A percentile compares a stretch with the other conserved stretches of the same genome.
Evolutionary conservation across 1,284 basidiomycete species (phyloP).

Genomic region (Irpex lacteus): DNA sequence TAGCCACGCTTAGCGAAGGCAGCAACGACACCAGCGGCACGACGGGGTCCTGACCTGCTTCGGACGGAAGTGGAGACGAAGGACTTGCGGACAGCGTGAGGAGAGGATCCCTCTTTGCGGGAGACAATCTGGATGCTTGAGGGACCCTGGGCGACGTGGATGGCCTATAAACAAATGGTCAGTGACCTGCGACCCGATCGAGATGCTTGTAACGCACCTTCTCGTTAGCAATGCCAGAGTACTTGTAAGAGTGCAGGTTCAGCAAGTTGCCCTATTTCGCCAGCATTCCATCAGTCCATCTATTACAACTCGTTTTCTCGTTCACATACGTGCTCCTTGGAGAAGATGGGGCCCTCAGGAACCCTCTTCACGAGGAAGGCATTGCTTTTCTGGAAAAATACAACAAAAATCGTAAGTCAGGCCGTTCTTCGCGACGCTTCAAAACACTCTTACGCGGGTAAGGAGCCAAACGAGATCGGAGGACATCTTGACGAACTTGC

Average conservation of each 20-base stretch:
- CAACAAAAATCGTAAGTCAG: slow-evolving; percentile 12
- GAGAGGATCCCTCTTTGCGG: slow-evolving; percentile 65
- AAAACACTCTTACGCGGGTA: slow-evolving; percentile 62
- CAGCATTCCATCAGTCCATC: neutral
- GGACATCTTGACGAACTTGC: slow-evolving; percentile 55
- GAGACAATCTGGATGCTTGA: slow-evolving; percentile 68
- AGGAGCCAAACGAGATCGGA: slow-evolving; percentile 90
- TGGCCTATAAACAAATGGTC: slow-evolving; percentile 42
- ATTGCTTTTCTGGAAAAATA: slow-evolving; percentile 63
- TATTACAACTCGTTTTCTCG: neutral
- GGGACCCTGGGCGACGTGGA: slow-evolving; percentile 54
- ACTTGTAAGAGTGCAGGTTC: slow-evolving; percentile 87
- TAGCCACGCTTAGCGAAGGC: slow-evolving; percentile 71
- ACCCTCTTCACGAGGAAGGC: slow-evolving; percentile 81
- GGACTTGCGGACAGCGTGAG: slow-evolving; percentile 49
- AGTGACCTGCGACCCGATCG: neutral
- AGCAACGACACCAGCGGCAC: slow-evolving; percentile 71
- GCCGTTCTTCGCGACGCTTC: neutral
- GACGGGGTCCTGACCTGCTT: slow-evolving; percentile 71
- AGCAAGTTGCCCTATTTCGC: slow-evolving; percentile 74
- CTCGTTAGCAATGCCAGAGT: slow-evolving; percentile 81
- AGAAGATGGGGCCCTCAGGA: slow-evolving; percentile 73
- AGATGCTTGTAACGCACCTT: slow-evolving; percentile 51
- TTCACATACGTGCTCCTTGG: slow-evolving; percentile 74
- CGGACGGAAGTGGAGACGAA: slow-evolving; percentile 57